A percentile compares a stretch with the other conserved stretches of the same genome.
Conservation (phyloP, 805 yeast genomes). For the Tetrapisispora iriomotensis region DNA sequence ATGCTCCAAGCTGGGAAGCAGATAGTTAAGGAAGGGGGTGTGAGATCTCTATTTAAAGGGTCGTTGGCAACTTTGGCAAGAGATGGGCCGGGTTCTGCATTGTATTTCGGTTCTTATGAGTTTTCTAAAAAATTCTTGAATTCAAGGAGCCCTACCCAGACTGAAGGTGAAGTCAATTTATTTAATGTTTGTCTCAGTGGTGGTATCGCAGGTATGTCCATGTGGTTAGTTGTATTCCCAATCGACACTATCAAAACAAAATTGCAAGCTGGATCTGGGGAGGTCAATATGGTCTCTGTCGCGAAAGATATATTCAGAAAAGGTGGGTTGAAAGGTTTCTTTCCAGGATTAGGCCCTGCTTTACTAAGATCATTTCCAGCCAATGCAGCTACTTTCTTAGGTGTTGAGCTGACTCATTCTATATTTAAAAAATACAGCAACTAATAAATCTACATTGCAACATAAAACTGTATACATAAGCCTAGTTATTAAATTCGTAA, state of each 20-base stretch:
- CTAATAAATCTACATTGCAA: too few species aligned
- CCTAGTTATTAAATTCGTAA: too few species aligned
- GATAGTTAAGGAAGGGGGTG: constrained; percentile 71
- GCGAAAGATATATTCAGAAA: constrained; percentile 47
- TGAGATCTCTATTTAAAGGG: constrained; percentile 80
- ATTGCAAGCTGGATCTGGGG: constrained; percentile 30
- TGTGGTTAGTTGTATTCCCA: constrained; percentile 97
- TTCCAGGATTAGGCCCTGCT: constrained; percentile 98
- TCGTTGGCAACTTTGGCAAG: constrained; percentile 86
- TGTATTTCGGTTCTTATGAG: constrained; percentile 93
- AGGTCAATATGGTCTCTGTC: constrained; percentile 41
- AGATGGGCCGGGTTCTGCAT: constrained; percentile 96
- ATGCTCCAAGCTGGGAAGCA: constrained; percentile 43
- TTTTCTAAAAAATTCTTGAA: constrained; percentile 56
- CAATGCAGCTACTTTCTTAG: constrained; percentile 96
- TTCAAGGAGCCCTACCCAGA: constrained; percentile 18
- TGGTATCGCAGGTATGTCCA: constrained; percentile 90
- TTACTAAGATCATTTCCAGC: constrained; percentile 93
- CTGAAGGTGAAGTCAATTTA: constrained; percentile 49
- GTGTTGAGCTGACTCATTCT: constrained; percentile 71
- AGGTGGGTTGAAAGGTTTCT: constrained; percentile 83
- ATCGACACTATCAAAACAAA: constrained; percentile 77
- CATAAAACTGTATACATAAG: too few species aligned
- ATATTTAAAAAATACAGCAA: constrained; percentile 31
- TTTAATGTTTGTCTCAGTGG: constrained; percentile 80